Conservation (phyloP, 129 eudicot species). For the Flaveria sonorensis region DNA sequence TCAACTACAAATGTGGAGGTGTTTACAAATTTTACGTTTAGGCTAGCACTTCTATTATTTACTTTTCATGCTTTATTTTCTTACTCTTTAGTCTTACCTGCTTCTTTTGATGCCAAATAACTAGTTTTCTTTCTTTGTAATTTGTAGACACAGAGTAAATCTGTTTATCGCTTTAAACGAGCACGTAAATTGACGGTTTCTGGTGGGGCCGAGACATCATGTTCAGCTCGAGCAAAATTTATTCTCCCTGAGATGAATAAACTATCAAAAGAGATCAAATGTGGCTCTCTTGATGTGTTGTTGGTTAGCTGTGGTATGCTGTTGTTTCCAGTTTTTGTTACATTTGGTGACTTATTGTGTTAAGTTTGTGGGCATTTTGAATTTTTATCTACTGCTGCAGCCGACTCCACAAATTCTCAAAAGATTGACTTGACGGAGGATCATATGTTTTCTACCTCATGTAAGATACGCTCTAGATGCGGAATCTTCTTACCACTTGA, state of each 20-base stretch:
- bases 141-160: slow-evolving; percentile 53
- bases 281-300: slow-evolving; percentile 66
- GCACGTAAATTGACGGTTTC: slow-evolving; percentile 51
- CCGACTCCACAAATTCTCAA: slow-evolving; percentile 43
- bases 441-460: slow-evolving; percentile 52
- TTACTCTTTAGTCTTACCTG: slow-evolving; percentile 21
- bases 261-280: slow-evolving; percentile 61
- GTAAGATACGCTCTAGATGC: slow-evolving; percentile 47
- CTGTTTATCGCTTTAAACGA: slow-evolving; percentile 74
- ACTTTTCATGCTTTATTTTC: slow-evolving; percentile 17
- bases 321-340: neutral
- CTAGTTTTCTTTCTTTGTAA: slow-evolving; percentile 16
- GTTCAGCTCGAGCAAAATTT: slow-evolving; percentile 56
- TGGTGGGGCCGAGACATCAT: slow-evolving; percentile 46
- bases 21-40: slow-evolving; percentile 15
- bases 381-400: slow-evolving; percentile 38
- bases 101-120: slow-evolving; percentile 24
- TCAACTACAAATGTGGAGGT: slow-evolving; percentile 66
- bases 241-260: slow-evolving; percentile 83
- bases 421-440: slow-evolving; percentile 52
- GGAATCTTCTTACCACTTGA: slow-evolving; percentile 17
- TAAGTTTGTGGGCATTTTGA: slow-evolving; percentile 1
- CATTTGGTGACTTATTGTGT: slow-evolving; percentile 16
- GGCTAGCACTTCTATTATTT: slow-evolving; percentile 21
- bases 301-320: slow-evolving; percentile 87